Evolutionary conservation across 2,329 filamentous ascomycete species (phyloP), one percentile per base, ranked within the genome.

Genomic region (Diaporthe citrichinensis): DNA sequence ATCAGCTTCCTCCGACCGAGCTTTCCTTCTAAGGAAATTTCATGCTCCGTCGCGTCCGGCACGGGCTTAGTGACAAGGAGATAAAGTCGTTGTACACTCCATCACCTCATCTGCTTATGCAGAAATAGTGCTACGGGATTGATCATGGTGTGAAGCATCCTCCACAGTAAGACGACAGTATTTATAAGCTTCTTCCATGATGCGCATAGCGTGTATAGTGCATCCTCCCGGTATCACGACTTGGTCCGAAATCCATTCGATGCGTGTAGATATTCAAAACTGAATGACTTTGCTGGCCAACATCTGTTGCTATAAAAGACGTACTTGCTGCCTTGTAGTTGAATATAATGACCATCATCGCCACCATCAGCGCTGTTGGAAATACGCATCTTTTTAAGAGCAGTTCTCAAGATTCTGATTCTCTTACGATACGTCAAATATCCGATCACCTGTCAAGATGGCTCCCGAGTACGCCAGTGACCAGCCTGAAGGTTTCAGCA

Each of bases 401-500:
- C n/a, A 17, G 6, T 25, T 1, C 25, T 31, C 25, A 34, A 44
- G 3, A 4, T n/a, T 31, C 25, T 17, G 12, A 55, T 9, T 36
- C 23, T 34, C 17, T 25, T 17, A n/a, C 8, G 4, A 10, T 17
- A 12, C 23, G n/a, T 4, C 6, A 28, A 28, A 36, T 3, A 59
- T 17, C 4, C 5, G 17, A 34, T 14, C 15, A 44, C 14, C 10
- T 25, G 15, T 20, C n/a, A 71, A 31, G 12, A 75, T 75, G 75
- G 15, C 73, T 73, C 23, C 68, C 20, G 36, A 69, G n/a, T 75
- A 76, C 46, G 67, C 67, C 34, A 76, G 68, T 39, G 68, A 76
- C 36, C 73, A 76, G 73, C 68, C 73, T 34, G 36, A 34, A 10
- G 75, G 68, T 10, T 76, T 72, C 36, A 34, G 55, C 41, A 81